Base-by-base conservation (phyloP, 164 flowering plant species). In the Aristolochia californica region DNA sequence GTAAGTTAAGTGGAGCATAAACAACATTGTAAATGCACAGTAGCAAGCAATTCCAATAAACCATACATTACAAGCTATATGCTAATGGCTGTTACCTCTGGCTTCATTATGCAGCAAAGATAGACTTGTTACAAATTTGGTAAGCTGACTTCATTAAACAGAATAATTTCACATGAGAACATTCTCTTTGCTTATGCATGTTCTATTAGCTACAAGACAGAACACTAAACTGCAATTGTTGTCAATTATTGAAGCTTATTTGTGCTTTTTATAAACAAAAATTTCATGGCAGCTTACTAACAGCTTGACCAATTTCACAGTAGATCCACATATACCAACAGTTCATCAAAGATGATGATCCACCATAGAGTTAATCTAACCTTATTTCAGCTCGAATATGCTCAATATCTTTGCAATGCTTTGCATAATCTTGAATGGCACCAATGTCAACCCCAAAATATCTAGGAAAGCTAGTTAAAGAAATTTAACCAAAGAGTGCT, bases 381-480 rank as follows among this genome's bases (percentile, higher is more conserved):
- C 98, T 82, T 78, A 93, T 93, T 74, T 83, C 80, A 59, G 91
- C 95, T 27, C 96, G 97, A 52, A 84, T 38, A 68, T 89, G 97
- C 62, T 89, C 75, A 74, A 93, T 83, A 70, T 85, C 97, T 66
- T 62, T 78, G 50, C 25, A 79, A 55, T 75, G 71, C 62, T 67
- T 65, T 24, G 95, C 90, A 73, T 89, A 84, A 30, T 83, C 81
- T 61, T 61, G 88, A 52, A 93, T 87, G 60, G 84, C 85, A 59
- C 24, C 63, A 38, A 93, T 84, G 69, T 93, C 95, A 58, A 93
- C 88, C 17, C 83, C 80, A 71, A 93, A 93, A 64, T 93, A 91
- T 73, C 95, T 91, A 61, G 65, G 55, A 43, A 52, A 2, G 40
- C 26, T 56, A 40, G 75, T 87, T 26, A 85, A 79, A 80, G 77